A percentile compares a stretch with the other conserved stretches of the same genome.
These are phyloP conservation scores for Rhodotorula sp. DNA, from an alignment of 1,284 basidiomycete genomes.

Conservation along the genomic window DNA sequence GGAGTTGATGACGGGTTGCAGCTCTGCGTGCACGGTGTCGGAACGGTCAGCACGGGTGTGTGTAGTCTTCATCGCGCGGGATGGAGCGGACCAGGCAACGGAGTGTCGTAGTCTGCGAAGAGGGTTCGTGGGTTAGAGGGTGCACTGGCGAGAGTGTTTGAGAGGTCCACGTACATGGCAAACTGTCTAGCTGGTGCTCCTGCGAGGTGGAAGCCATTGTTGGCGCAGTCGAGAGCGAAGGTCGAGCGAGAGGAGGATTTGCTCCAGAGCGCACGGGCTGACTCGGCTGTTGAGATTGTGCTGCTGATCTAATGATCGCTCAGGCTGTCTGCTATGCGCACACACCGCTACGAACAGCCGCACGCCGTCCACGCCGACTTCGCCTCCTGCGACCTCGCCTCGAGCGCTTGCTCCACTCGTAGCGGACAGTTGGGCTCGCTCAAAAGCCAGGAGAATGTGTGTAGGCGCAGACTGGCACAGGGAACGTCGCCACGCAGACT, in stretches of 20 bases:
- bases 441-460: too few species aligned
- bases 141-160: background rate
- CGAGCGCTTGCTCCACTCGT: too few species aligned
- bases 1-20: slow-evolving; percentile 69
- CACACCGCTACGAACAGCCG: too few species aligned
- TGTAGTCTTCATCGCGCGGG: slow-evolving; percentile 31
- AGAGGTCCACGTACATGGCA: slow-evolving; percentile 14
- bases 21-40: slow-evolving; percentile 51
- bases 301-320: too few species aligned
- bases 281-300: too few species aligned
- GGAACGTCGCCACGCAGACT: too few species aligned
- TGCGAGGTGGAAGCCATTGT: slow-evolving; percentile 1
- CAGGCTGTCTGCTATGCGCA: too few species aligned
- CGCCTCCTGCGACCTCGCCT: too few species aligned
- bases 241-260: background rate
- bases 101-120: slow-evolving; percentile 85
- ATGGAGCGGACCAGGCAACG: background rate
- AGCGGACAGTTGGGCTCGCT: too few species aligned
- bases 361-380: too few species aligned
- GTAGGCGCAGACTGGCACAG: too few species aligned
- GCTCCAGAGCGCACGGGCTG: background rate
- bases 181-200: slow-evolving; percentile 18
- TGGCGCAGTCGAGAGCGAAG: background rate
- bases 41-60: background rate
- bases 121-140: slow-evolving; percentile 56